A percentile compares a stretch with the other conserved stretches of the same genome.
These are phyloP conservation scores for Purshia tridentata DNA, from an alignment of 306 rosid species.

Conservation along the genomic window DNA sequence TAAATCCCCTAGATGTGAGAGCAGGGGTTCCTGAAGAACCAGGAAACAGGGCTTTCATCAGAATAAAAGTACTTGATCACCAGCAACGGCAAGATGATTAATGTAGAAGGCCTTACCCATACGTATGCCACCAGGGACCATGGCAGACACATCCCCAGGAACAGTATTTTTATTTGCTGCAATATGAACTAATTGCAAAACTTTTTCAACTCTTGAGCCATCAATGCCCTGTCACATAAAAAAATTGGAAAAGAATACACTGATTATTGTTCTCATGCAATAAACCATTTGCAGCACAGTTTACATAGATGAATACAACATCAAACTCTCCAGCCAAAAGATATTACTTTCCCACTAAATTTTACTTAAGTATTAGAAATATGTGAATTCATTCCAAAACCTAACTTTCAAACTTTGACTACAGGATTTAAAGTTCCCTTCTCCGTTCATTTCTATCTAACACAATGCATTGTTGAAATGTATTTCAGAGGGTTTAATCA, in stretches of 20 bases:
- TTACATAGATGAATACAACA: conserved; percentile 10
- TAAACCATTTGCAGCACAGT: conserved; percentile 5
- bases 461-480: conserved; percentile 13
- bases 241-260: conserved; percentile 3
- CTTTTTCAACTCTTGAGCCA: conserved; percentile 97
- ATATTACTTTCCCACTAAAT: background rate
- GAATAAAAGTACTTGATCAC: conserved; percentile 13
- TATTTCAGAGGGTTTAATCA: background rate
- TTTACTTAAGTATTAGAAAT: background rate
- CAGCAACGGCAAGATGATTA: conserved; percentile 12
- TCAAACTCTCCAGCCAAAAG: conserved; percentile 5
- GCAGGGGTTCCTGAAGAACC: conserved; percentile 79
- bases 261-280: conserved; percentile 2
- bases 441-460: background rate
- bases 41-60: conserved; percentile 15
- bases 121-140: conserved; percentile 96
- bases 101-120: conserved; percentile 59
- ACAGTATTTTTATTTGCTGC: conserved; percentile 97
- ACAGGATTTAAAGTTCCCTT: background rate
- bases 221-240: conserved; percentile 68
- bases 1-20: conserved; percentile 91
- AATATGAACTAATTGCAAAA: conserved; percentile 78
- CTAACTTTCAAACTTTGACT: background rate
- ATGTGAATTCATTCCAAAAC: background rate
- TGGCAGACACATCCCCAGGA: conserved; percentile 97